These are phyloP conservation scores for Mentha longifolia DNA, from an alignment of 257 asterid species.

Conservation along the genomic window DNA sequence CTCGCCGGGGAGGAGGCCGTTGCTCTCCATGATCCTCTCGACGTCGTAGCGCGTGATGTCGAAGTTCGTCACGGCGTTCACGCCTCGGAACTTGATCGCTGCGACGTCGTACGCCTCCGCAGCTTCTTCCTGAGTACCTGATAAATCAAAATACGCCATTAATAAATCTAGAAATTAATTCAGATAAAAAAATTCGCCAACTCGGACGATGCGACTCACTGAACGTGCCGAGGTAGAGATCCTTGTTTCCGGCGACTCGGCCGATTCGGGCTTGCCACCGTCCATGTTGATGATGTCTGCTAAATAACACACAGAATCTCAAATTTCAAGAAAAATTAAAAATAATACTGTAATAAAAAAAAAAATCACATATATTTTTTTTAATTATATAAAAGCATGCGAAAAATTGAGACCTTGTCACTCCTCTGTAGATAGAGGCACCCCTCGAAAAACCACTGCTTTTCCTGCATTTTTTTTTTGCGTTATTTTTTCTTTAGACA, in stretches of 20 bases:
- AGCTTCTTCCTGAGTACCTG: conserved; percentile 99
- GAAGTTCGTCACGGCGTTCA: conserved; percentile 89
- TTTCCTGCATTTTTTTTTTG: conserved; percentile 51
- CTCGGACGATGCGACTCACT: conserved; percentile 47
- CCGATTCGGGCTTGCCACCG: conserved; percentile 99
- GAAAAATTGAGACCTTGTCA: conserved; percentile 80
- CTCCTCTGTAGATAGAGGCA: conserved; percentile 98
- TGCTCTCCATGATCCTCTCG: conserved; percentile 82
- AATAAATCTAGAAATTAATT: background rate
- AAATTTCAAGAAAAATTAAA: conserved; percentile 32
- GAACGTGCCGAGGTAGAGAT: conserved; percentile 95
- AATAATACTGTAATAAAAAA: no score
- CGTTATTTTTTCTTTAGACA: no score
- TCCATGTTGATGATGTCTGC: conserved; percentile 99
- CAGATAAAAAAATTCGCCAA: background rate
- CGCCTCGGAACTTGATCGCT: conserved; percentile 88
- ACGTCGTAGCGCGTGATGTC: conserved; percentile 80
- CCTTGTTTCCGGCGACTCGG: conserved; percentile 98
- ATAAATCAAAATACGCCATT: background rate
- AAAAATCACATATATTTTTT: background rate
- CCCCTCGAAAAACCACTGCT: conserved; percentile 99
- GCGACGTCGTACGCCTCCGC: conserved; percentile 99
- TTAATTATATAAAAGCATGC: background rate
- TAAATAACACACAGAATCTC: conserved; percentile 42
- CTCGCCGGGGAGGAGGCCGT: conserved; percentile 76